These are phyloP conservation scores for Penicillium decumbens DNA, from an alignment of 2,329 filamentous ascomycete genomes.

Conservation along the genomic window DNA sequence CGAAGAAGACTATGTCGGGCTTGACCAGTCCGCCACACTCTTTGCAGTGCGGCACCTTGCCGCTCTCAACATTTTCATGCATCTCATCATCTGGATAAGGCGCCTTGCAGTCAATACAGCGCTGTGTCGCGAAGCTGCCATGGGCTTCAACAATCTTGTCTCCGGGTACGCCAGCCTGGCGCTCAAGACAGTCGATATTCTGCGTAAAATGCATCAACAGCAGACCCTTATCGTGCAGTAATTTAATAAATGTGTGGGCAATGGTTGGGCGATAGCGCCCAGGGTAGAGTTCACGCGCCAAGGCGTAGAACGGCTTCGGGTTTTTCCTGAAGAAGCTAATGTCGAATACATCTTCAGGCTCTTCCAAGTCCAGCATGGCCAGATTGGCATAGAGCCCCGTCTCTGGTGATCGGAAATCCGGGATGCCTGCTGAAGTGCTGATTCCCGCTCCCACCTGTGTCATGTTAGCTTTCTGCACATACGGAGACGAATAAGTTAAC, in stretches of 20 bases:
- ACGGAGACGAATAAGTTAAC: no score
- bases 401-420: slow-evolving; percentile 88
- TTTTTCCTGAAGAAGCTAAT: slow-evolving; percentile 81
- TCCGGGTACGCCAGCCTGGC: slow-evolving; percentile 73
- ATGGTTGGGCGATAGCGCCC: slow-evolving; percentile 84
- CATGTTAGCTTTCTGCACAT: slow-evolving; percentile 6
- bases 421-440: slow-evolving; percentile 56
- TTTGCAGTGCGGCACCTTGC: slow-evolving; percentile 66
- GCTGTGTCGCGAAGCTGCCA: slow-evolving; percentile 86
- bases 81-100: slow-evolving; percentile 70
- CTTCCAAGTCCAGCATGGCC: slow-evolving; percentile 74
- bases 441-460: slow-evolving; percentile 76
- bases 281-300: slow-evolving; percentile 88
- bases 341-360: slow-evolving; percentile 91
- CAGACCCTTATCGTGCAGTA: slow-evolving; percentile 73
- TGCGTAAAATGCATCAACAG: slow-evolving; percentile 89
- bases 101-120: slow-evolving; percentile 80
- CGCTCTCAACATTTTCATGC: slow-evolving; percentile 61
- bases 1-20: slow-evolving; percentile 93
- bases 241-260: slow-evolving; percentile 79
- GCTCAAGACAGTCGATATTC: slow-evolving; percentile 94
- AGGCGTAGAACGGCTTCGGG: slow-evolving; percentile 83
- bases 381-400: slow-evolving; percentile 94
- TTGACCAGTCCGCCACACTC: slow-evolving; percentile 77
- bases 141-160: slow-evolving; percentile 89